phyloP scores from a whole-genome alignment of 2,329 filamentous ascomycete species.

The Neurospora crassa region DNA sequence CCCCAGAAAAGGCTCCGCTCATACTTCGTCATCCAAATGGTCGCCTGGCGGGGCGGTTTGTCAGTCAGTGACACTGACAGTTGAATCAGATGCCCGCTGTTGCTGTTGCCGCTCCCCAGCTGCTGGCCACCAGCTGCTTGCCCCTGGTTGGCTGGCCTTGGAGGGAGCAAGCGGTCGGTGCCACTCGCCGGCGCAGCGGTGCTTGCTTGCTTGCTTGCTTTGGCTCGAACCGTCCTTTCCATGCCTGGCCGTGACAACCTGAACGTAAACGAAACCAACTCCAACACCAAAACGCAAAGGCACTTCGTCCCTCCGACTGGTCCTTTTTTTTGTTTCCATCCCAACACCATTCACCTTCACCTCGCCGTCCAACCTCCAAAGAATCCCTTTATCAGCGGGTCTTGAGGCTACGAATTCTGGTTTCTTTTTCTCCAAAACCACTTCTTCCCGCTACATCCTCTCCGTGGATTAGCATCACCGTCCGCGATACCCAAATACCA shows the following conservation, averaged over 20 bases:
- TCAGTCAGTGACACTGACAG: not conserved
- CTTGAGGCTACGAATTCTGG: not conserved
- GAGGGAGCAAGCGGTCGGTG: not conserved
- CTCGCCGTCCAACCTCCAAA: not conserved
- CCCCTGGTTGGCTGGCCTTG: not conserved
- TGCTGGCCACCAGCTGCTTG: not conserved
- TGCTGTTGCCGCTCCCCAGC: not conserved
- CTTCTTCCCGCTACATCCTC: not conserved
- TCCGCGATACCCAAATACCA: not conserved
- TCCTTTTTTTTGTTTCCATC: slow-evolving; percentile 1
- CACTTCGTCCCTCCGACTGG: not conserved
- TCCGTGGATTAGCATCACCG: not conserved
- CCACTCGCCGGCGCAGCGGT: slow-evolving; percentile 9
- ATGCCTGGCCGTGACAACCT: not conserved
- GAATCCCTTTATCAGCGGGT: not conserved
- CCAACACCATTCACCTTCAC: not conserved
- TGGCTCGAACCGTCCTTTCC: slow-evolving; percentile 7
- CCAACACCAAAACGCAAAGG: not conserved
- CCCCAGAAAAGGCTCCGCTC: slow-evolving; percentile 13
- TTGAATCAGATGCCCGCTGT: not conserved
- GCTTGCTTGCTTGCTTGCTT: slow-evolving; percentile 12
- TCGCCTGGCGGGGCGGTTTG: slow-evolving; percentile 18
- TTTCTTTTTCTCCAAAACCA: not conserved
- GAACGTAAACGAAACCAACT: not conserved
- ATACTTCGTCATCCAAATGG: slow-evolving; percentile 24